Evolutionary conservation across 2,329 filamentous ascomycete genomes (phyloP), one percentile per base, ranked within the genome.

Genomic region (Aureobasidium sp.): DNA sequence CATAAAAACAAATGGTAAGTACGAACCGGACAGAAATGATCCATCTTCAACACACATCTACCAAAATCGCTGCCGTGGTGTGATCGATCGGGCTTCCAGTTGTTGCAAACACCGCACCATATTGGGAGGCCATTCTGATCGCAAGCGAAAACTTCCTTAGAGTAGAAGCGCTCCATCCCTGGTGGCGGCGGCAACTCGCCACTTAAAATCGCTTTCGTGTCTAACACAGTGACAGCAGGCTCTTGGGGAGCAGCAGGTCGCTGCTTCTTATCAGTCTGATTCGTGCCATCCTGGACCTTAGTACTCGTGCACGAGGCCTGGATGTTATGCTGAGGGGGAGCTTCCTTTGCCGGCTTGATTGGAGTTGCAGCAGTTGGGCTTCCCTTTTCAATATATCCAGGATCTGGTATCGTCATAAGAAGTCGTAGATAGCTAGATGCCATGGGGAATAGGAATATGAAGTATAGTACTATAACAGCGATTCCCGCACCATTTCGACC

Each of bases 31-130:
- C 94, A 99, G 68, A 92, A 94, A 70, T 97, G 93, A 64, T 97
- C 93, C 88, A 96, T 94, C 68, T 94, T 94, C 42, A 82, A 77
- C 23, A 95, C 88, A 69, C 93, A 97, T 45, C 90, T 81, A 53
- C 84, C 84, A 13, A 94, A 77, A 69, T 95, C 89, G 57, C 86
- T 86, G 69, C 88, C 95, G 73, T 97, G 93, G 70, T 96, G 91
- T 2, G 88, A 83, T 3, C 93, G 82, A 69, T 96, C 93, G 0
- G 88, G 85, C 73, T 96, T 97, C 84, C 89, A 96, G 65, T 87
- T 89, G 60, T 83, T 83, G 71, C 93, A 99, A 57, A 84, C 82
- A 4, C 85, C 86, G 74, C 93, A 99, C 85, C 90, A 97, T 33
- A 84, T 83, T 0, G 93, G 93, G n/a, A 86, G 79, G 0, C 94